Conservation (phyloP, 2,329 filamentous ascomycete species). For the Lecanicillium sp. region DNA sequence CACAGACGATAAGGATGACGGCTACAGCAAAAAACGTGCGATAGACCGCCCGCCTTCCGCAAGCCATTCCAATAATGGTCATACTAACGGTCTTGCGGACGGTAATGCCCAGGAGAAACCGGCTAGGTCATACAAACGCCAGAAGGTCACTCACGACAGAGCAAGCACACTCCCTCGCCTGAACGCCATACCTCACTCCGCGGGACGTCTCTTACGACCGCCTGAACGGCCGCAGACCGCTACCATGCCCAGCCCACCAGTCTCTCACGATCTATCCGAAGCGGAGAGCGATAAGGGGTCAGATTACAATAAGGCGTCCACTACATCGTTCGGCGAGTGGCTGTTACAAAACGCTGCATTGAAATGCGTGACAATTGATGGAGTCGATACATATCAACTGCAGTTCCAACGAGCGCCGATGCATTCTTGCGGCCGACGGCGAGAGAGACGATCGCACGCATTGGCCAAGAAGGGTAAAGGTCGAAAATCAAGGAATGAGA, state of each 20-base stretch:
- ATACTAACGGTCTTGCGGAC: neutral
- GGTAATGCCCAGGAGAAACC: neutral
- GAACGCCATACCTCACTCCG: neutral
- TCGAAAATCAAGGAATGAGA: no score
- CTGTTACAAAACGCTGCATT: conserved; percentile 3
- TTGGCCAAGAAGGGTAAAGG: no score
- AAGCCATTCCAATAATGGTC: neutral
- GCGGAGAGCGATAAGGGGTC: neutral
- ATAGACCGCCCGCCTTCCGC: neutral
- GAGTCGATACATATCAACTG: conserved; percentile 1
- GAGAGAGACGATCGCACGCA: neutral
- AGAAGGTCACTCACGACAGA: neutral
- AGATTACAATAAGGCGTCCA: neutral
- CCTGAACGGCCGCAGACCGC: neutral
- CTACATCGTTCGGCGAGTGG: neutral
- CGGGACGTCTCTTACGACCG: neutral
- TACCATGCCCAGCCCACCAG: neutral
- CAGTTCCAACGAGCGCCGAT: neutral
- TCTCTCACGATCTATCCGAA: neutral
- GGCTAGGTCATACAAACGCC: neutral
- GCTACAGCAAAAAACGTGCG: neutral
- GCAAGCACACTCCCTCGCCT: neutral
- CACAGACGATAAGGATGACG: neutral
- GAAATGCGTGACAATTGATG: conserved; percentile 1
- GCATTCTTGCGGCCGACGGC: neutral